These are phyloP conservation scores for Entelexis paramagnoliae DNA, from an alignment of 1,139 yeast species.

Conservation along the genomic window DNA sequence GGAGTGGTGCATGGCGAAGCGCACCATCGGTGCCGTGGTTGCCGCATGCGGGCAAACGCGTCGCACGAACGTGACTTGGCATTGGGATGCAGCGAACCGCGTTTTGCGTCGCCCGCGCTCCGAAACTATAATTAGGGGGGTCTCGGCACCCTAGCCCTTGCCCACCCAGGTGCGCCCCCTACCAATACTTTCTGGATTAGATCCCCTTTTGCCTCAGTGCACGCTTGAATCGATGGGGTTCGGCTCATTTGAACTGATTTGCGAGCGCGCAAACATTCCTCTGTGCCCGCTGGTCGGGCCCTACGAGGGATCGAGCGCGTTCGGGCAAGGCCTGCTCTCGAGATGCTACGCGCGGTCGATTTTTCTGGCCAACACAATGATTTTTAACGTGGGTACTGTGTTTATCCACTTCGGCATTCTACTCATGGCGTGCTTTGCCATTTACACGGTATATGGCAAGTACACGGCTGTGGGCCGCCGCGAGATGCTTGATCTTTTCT, in stretches of 20 bases:
- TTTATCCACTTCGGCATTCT: constrained; percentile 73
- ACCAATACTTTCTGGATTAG: not conserved
- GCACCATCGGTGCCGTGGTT: no score
- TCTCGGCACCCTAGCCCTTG: not conserved
- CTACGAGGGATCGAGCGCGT: constrained; percentile 28
- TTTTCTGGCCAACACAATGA: constrained; percentile 79
- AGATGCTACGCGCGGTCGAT: constrained; percentile 77
- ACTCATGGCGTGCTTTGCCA: constrained; percentile 52
- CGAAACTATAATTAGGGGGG: not conserved
- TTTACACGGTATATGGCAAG: constrained; percentile 70
- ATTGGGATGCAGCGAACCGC: not conserved
- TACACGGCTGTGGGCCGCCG: constrained; percentile 89
- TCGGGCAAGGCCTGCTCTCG: constrained; percentile 53
- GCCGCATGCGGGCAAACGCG: not conserved
- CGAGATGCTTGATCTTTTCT: constrained; percentile 71
- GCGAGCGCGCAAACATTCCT: constrained; percentile 64
- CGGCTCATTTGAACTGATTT: constrained; percentile 61
- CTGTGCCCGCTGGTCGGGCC: constrained; percentile 58
- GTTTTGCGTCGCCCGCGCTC: not conserved
- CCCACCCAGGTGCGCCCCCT: not conserved
- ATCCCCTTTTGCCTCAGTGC: not conserved
- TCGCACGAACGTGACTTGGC: not conserved
- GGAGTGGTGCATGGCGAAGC: no score
- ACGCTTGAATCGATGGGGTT: constrained; percentile 31
- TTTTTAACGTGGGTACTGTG: constrained; percentile 84